phyloP scores from a whole-genome alignment of 1,139 yeast genomes.

The Nakaseomyces delphensis region DNA sequence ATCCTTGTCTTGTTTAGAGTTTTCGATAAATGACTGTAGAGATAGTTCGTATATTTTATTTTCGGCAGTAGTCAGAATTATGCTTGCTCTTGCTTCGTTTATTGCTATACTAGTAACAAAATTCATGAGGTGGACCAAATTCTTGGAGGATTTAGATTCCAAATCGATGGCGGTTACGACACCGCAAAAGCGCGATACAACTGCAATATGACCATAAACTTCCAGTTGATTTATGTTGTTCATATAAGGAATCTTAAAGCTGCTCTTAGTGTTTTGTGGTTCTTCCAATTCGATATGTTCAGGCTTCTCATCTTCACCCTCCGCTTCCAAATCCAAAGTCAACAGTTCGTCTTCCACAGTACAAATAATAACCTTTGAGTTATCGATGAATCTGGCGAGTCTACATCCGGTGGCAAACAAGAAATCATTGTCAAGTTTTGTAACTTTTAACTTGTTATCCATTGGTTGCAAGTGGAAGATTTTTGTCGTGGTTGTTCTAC shows the following conservation, averaged over 20 bases:
- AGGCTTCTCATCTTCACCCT: conserved; percentile 37
- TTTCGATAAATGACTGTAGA: conserved; percentile 8
- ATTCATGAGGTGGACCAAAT: conserved; percentile 46
- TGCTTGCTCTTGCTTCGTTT: conserved; percentile 40
- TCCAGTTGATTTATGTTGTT: conserved; percentile 45
- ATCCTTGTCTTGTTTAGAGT: conserved; percentile 9
- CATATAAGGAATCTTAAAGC: conserved; percentile 31
- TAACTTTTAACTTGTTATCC: conserved; percentile 39
- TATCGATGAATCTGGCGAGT: conserved; percentile 38
- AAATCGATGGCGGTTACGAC: conserved; percentile 48
- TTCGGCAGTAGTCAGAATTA: conserved; percentile 64
- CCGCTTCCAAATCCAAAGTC: conserved; percentile 40
- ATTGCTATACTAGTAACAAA: conserved; percentile 58
- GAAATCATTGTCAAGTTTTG: conserved; percentile 44
- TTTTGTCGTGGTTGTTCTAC: conserved; percentile 61
- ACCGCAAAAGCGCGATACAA: conserved; percentile 58
- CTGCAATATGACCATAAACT: conserved; percentile 40
- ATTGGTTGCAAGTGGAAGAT: conserved; percentile 48
- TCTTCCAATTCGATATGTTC: conserved; percentile 34
- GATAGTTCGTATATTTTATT: conserved; percentile 63
- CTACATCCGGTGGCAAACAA: conserved; percentile 46
- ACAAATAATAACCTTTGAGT: conserved; percentile 45
- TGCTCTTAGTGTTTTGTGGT: conserved; percentile 27
- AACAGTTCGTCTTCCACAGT: conserved; percentile 61
- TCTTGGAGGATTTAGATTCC: conserved; percentile 20